Evolutionary conservation across 306 rosid genomes (phyloP), one percentile per base, ranked within the genome.

Genomic region (Cucurbita pepo): DNA sequence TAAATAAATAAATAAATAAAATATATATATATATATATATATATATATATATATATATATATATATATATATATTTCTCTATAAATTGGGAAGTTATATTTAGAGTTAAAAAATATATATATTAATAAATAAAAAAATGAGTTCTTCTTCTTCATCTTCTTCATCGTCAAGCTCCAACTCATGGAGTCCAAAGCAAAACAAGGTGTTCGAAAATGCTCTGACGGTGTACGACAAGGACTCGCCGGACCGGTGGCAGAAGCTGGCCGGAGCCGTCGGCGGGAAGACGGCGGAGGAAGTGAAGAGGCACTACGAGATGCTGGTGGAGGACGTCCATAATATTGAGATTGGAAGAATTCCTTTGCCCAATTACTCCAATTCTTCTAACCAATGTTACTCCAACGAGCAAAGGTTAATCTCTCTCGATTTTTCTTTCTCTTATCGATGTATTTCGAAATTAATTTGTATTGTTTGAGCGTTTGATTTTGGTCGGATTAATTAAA

Each of bases 181-280:
- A 8, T 91, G 97, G 97, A 91, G 88, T 0, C 36, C 88, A 1
- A 83, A 80, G 65, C 90, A 91, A 60, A 89, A 91, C 90, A 91
- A 91, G 61, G 73, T 77, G 73, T 91, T 91, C 71, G 97, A 91
- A 85, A 89, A 87, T 79, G 97, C 96, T 0, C 58, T 91, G 36
- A 92, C 89, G 40, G 77, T 84, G 50, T 81, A 77, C 38, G 86
- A 83, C 84, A 78, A 83, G 83, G 93, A 82, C 75, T 75, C 84
- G 1, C 91, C 96, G 4, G 89, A 87, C 19, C 76, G 89, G 25
- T 89, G 97, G 97, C 81, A 85, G 64, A 87, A 85, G 10, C 69
- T 91, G 73, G 96, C 96, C 13, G 83, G 75, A 41, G 97, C 91
- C 3, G 91, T 91, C 0, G 96, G 96, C n/a, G 96, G 91, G 7